These are phyloP conservation scores for Bruguiera sexangula DNA, from an alignment of 345 rosid genomes.

Conservation along the genomic window DNA sequence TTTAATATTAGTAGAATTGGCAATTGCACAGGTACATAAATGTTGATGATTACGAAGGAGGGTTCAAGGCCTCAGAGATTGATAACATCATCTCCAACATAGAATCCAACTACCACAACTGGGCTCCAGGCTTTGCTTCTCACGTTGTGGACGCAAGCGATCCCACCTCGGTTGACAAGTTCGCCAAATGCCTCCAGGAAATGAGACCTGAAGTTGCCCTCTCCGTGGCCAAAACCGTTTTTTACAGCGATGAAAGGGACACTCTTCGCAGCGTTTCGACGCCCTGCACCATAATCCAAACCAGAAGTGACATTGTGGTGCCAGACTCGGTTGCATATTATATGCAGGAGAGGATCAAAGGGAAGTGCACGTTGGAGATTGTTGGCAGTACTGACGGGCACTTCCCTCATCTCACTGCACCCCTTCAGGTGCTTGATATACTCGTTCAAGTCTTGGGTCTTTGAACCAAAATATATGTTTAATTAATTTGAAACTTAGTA, in stretches of 20 bases:
- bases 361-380: constrained; percentile 52
- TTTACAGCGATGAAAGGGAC: constrained; percentile 52
- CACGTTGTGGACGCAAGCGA: constrained; percentile 41
- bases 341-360: constrained; percentile 61
- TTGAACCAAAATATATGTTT: too few species aligned
- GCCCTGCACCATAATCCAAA: constrained; percentile 58
- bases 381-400: constrained; percentile 48
- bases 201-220: constrained; percentile 60
- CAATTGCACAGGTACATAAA: constrained; percentile 47
- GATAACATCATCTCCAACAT: constrained; percentile 41
- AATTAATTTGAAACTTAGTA: too few species aligned
- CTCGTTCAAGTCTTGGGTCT: constrained; percentile 38
- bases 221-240: constrained; percentile 55
- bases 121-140: constrained; percentile 47
- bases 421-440: constrained; percentile 41
- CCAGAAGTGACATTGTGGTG: constrained; percentile 43
- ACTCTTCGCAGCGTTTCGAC: constrained; percentile 40
- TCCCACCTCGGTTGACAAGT: constrained; percentile 30
- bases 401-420: constrained; percentile 72
- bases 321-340: constrained; percentile 57
- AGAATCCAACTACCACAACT: constrained; percentile 44
- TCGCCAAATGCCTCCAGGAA: constrained; percentile 29
- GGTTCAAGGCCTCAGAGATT: constrained; percentile 39
- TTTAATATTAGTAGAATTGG: too few species aligned
- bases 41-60: constrained; percentile 58